Percentiles rank a stretch among this genome's conserved stretches.
These are phyloP conservation scores for Suillus variegatus DNA, from an alignment of 768 basidiomycete genomes.

Conservation along the genomic window DNA sequence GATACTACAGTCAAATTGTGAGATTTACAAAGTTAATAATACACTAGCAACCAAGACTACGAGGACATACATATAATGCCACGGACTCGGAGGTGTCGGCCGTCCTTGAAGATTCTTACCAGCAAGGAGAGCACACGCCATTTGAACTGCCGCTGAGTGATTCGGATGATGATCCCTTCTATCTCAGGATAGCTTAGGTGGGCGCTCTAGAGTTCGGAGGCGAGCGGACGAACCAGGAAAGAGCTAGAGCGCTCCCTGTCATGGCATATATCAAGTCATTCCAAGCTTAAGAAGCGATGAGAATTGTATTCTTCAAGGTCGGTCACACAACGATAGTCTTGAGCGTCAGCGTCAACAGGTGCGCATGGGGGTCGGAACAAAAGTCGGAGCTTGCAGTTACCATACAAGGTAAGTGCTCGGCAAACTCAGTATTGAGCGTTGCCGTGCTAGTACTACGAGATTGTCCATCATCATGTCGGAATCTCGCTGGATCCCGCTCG, in stretches of 20 bases:
- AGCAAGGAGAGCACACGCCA: neutral
- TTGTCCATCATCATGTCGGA: constrained; percentile 19
- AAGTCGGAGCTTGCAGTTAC: neutral
- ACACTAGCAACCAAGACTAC: neutral
- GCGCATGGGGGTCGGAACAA: neutral
- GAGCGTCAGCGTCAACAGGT: neutral
- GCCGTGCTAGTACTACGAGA: constrained; percentile 2
- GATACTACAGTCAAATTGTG: neutral
- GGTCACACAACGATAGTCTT: neutral
- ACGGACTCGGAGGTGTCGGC: neutral
- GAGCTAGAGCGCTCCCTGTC: neutral
- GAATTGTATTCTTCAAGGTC: neutral
- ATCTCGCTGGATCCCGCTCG: constrained; percentile 74
- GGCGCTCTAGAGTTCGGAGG: neutral
- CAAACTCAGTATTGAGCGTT: neutral
- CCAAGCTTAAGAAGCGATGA: neutral
- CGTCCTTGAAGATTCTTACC: neutral
- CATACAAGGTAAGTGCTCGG: neutral
- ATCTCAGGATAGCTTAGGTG: neutral
- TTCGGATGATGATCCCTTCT: neutral
- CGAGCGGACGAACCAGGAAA: too few relatives aligned
- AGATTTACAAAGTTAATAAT: neutral
- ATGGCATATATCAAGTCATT: neutral
- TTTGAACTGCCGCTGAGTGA: neutral
- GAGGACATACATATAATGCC: neutral